Base-by-base conservation (phyloP, 192 early-diverging fungal genomes). In the Linnemannia schmuckeri region DNA sequence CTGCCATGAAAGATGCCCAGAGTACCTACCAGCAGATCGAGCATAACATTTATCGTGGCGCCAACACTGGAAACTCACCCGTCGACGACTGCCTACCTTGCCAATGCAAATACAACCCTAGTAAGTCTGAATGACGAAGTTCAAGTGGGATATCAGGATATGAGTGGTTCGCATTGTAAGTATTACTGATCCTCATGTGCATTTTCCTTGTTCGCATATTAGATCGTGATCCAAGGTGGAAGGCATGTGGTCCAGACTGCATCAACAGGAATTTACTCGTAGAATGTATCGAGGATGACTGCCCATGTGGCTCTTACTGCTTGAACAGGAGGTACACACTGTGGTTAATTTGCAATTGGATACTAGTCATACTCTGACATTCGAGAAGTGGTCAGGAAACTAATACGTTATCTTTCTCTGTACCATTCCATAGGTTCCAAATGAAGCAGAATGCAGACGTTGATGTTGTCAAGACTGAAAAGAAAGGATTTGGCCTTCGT, bases 401-500 rank as follows among this genome's bases (percentile, higher is more conserved):
- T 37, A 72, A 41, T 27, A n/a, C 40, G 20, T 41, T 38, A 22
- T 49, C 22, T 80, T 72, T 33, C 1, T 52, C 41, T 41, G 20
- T 9, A 22, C 42, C 27, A 47, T 35, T 20, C 24, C 8, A 30
- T 79, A 94, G 98, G 74, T 98, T 99, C 70, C 96, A 97, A 90
- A 92, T 92, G 68, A 92, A 92, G 80, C 90, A 97, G 47, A 98
- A 97, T 80, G 96, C 97, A 0, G 88, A 91, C 3, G 94, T 99
- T 33, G 94, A 97, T 86, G 93, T 99, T 15, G 95, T 99, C 75
- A 89, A 94, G 70, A 96, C 98, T 8, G 97, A 94, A 10, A 95
- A 95, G 81, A 99, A 99, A 82, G 99, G 99, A 2, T 97, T 93
- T 83, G 99, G 99, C n/a, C 88, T 99, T 68, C 92, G 95, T 75